phyloP scores from a whole-genome alignment of 805 yeast species.

The Metschnikowia similis region DNA sequence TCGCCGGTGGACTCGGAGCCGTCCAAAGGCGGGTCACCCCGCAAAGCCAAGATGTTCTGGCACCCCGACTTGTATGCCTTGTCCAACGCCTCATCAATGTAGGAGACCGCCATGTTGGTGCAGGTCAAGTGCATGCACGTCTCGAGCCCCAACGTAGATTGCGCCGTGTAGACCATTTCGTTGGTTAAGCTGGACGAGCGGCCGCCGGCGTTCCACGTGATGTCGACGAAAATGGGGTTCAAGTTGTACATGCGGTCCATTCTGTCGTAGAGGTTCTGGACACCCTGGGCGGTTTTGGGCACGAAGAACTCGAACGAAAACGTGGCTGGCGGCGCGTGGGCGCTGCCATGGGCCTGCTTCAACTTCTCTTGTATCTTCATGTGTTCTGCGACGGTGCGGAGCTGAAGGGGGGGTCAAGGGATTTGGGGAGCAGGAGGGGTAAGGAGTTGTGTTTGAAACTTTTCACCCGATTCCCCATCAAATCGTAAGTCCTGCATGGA shows the following conservation, averaged over 20 bases:
- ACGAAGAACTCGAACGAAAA: conserved; percentile 96
- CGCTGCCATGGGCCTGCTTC: conserved; percentile 36
- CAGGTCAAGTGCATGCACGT: conserved; percentile 98
- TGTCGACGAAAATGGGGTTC: conserved; percentile 87
- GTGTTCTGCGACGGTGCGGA: not conserved
- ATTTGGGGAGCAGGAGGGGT: not conserved
- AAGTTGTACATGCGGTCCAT: conserved; percentile 96
- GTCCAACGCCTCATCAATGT: conserved; percentile 79
- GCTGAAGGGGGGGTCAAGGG: not conserved
- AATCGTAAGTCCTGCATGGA: not conserved
- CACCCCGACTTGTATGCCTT: conserved; percentile 90
- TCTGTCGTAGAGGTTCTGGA: conserved; percentile 90
- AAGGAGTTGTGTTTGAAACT: not conserved
- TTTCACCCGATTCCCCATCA: not conserved
- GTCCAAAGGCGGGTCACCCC: conserved; percentile 92
- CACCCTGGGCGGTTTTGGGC: conserved; percentile 96
- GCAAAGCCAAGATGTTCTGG: conserved; percentile 86
- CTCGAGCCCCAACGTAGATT: conserved; percentile 84
- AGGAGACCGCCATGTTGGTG: conserved; percentile 81
- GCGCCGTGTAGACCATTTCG: conserved; percentile 88
- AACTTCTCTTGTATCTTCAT: conserved; percentile 43
- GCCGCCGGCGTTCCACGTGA: conserved; percentile 99
- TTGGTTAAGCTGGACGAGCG: conserved; percentile 76
- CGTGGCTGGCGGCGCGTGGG: conserved; percentile 53
- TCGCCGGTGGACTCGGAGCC: conserved; percentile 76